Evolutionary conservation across 805 yeast species (phyloP).

Genomic region (Zygotorulaspora florentina): DNA sequence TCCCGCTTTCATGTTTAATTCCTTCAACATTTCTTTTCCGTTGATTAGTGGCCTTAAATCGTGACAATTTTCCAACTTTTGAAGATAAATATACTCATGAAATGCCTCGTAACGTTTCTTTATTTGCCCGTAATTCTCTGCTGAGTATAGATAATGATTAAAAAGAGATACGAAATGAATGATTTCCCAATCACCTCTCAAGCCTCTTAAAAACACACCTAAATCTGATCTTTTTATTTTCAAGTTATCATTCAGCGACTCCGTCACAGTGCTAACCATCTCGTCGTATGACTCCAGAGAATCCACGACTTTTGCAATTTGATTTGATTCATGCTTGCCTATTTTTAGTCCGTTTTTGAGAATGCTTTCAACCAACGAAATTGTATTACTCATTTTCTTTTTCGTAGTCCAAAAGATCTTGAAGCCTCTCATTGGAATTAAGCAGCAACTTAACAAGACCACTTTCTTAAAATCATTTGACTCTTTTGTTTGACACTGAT

Average conservation of each 20-base stretch:
- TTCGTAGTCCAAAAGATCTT: slow-evolving; percentile 27
- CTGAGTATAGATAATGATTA: slow-evolving; percentile 13
- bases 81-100: slow-evolving; percentile 23
- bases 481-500: slow-evolving; percentile 1
- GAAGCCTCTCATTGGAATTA: slow-evolving; percentile 24
- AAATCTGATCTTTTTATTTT: slow-evolving; percentile 47
- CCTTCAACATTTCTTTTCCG: slow-evolving; percentile 61
- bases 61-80: slow-evolving; percentile 29
- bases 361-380: slow-evolving; percentile 41
- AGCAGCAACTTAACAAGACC: slow-evolving; percentile 15
- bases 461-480: slow-evolving; percentile 18
- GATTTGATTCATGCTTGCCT: slow-evolving; percentile 52
- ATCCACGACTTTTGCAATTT: slow-evolving; percentile 44
- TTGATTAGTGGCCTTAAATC: slow-evolving; percentile 62
- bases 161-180: slow-evolving; percentile 38
- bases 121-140: slow-evolving; percentile 2
- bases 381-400: slow-evolving; percentile 25
- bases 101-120: slow-evolving; percentile 35
- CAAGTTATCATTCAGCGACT: background rate
- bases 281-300: slow-evolving; percentile 27
- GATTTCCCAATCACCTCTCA: slow-evolving; percentile 49
- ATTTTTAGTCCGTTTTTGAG: slow-evolving; percentile 68
- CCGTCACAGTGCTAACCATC: slow-evolving; percentile 29
- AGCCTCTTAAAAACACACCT: slow-evolving; percentile 55
- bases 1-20: slow-evolving; percentile 65